These are phyloP conservation scores for Codiaeum variegatum DNA, from an alignment of 441 rosid species.

Conservation along the genomic window DNA sequence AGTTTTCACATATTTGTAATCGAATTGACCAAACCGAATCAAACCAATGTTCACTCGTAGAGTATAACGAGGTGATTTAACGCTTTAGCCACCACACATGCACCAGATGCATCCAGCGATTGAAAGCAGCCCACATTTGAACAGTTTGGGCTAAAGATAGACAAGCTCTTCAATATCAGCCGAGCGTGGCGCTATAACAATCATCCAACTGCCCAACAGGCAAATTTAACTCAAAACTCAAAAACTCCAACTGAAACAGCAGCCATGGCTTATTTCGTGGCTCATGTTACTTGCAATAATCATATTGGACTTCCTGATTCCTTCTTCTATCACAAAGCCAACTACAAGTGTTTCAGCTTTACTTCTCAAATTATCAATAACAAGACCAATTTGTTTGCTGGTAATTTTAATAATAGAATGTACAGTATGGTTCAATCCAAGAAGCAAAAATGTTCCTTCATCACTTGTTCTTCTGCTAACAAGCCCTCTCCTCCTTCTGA, in stretches of 20 bases:
- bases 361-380: conserved; percentile 15
- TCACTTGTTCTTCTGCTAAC: conserved; percentile 48
- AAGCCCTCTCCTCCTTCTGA: conserved; percentile 55
- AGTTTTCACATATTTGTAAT: too few relatives aligned
- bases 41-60: too few relatives aligned
- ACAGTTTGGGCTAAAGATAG: not conserved
- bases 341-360: conserved; percentile 22
- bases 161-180: not conserved
- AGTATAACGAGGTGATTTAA: too few relatives aligned
- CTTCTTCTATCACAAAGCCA: conserved; percentile 17
- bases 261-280: conserved; percentile 47
- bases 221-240: not conserved
- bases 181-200: conserved; percentile 16
- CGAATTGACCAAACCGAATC: too few relatives aligned
- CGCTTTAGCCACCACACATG: too few relatives aligned
- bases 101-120: too few relatives aligned
- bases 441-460: conserved; percentile 20
- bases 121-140: not conserved
- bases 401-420: not conserved
- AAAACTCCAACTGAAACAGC: not conserved
- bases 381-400: conserved; percentile 25
- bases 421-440: not conserved
- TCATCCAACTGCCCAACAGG: conserved; percentile 18
- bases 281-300: conserved; percentile 33
- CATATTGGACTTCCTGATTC: conserved; percentile 19